A percentile compares a stretch with the other conserved stretches of the same genome.
Conservation (phyloP, 306 rosid genomes). For the Canavalia ensiformis region DNA sequence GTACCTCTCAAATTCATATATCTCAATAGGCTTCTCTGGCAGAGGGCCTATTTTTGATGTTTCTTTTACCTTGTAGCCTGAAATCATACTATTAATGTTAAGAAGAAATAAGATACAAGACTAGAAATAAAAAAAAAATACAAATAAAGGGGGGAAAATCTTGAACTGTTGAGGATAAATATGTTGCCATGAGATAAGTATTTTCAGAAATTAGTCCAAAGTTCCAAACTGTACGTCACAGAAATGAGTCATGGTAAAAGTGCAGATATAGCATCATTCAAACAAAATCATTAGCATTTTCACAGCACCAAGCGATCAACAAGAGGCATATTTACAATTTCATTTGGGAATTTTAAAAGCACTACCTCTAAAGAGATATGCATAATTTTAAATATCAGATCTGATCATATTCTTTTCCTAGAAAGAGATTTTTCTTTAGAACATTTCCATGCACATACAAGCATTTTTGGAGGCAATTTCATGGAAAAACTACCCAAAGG, state of each 20-base stretch:
- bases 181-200: slow-evolving; percentile 6
- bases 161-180: not conserved
- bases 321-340: slow-evolving; percentile 8
- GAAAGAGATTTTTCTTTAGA: slow-evolving; percentile 9
- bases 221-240: slow-evolving; percentile 16
- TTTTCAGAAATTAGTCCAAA: not conserved
- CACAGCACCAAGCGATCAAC: slow-evolving; percentile 6
- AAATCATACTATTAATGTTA: slow-evolving; percentile 46
- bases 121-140: not conserved
- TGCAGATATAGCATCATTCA: not conserved
- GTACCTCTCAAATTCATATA: slow-evolving; percentile 97
- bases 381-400: not conserved
- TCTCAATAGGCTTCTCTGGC: slow-evolving; percentile 91
- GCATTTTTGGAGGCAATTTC: not conserved
- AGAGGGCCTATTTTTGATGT: slow-evolving; percentile 88
- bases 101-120: not conserved
- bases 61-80: slow-evolving; percentile 86
- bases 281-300: slow-evolving; percentile 18
- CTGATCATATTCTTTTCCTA: not conserved
- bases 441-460: not conserved
- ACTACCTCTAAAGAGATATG: not conserved
- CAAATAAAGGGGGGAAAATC: not conserved
- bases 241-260: slow-evolving; percentile 2
- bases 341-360: not conserved
- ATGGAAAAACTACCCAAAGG: not conserved